These are phyloP conservation scores for Immersiella caudata DNA, from an alignment of 495 filamentous ascomycete species.

Conservation along the genomic window DNA sequence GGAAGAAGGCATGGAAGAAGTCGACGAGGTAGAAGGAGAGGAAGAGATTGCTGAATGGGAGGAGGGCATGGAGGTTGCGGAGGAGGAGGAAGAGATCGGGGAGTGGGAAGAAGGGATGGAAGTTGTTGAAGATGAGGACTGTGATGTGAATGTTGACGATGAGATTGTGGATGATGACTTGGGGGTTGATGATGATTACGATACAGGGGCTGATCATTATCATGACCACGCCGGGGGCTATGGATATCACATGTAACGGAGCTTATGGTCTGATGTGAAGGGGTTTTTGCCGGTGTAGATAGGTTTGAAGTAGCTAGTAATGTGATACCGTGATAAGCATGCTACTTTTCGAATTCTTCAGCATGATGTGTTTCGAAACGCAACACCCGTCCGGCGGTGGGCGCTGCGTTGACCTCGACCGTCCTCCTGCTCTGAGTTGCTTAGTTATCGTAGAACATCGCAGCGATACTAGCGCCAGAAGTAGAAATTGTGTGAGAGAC, in stretches of 20 bases:
- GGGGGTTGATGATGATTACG: constrained; percentile 1
- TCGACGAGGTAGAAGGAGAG: not conserved
- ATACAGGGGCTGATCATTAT: not conserved
- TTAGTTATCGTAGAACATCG: too few species aligned
- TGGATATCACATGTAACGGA: not conserved
- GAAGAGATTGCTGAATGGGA: constrained; percentile 9
- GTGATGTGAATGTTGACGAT: not conserved
- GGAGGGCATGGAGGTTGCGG: constrained; percentile 2
- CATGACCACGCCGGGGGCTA: not conserved
- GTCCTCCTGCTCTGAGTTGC: too few species aligned
- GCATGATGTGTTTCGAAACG: too few species aligned
- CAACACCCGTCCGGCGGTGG: too few species aligned
- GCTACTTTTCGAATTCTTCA: too few species aligned
- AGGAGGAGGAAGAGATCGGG: not conserved
- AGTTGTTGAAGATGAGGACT: not conserved
- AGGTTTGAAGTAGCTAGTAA: not conserved
- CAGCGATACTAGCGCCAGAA: too few species aligned
- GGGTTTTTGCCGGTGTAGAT: not conserved
- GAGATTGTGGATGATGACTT: constrained; percentile 13
- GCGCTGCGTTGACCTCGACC: too few species aligned
- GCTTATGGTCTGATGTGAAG: not conserved
- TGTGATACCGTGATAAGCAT: too few species aligned
- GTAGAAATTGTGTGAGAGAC: too few species aligned
- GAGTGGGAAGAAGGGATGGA: constrained; percentile 11
- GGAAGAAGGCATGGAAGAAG: constrained; percentile 15